Base-by-base conservation (phyloP, 768 basidiomycete species). In the Pisolithus albus region DNA sequence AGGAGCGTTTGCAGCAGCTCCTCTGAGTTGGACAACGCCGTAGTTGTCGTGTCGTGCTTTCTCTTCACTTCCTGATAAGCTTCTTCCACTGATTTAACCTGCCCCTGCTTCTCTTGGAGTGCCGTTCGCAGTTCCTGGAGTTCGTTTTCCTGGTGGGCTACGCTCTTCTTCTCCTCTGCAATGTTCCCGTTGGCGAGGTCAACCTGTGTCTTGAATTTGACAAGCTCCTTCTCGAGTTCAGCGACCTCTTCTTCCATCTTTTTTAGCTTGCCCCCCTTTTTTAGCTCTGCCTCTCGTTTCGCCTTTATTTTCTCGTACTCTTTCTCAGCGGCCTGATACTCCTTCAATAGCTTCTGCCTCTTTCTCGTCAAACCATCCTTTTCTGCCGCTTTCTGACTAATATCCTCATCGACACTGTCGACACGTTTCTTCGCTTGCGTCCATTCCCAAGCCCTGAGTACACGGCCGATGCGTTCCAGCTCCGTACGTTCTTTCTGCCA, bases 1-100 rank as follows among this genome's bases (percentile, higher is more conserved):
- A 95, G 76, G 18, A 98, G 82, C 0, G 92, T 91, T 66, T 98
- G 95, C 0, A 98, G 77, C n/a, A 98, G 85, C 59, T 93, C 91
- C 67, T 98, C 94, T 15, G 85, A 79, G 18, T 81, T 86, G 13
- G 77, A 64, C 8, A 95, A 77, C 26, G 82, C 77, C 5, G 76
- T 71, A 51, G 82, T 75, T 2, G 82, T 75, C 0, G 74, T 65
- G 41, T 78, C 78, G 62, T 94, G 83, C 46, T 80, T 78, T 6
- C 84, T 78, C 61, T 92, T 91, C 52, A 90, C 72, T 8, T 71
- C 71, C 49, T 75, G 74, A 66, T 85, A 87, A 0, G 78, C 68
- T 2, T 72, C 68, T 5, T 75, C 72, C 24, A 87, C 69, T 19
- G 74, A 66, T 15, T 78, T 74, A 7, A 90, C 81, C 49, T 88